A percentile compares a stretch with the other conserved stretches of the same genome.
These are phyloP conservation scores for Globisporangium splendens DNA, from an alignment of 352 stramenopile genomes.

Conservation along the genomic window DNA sequence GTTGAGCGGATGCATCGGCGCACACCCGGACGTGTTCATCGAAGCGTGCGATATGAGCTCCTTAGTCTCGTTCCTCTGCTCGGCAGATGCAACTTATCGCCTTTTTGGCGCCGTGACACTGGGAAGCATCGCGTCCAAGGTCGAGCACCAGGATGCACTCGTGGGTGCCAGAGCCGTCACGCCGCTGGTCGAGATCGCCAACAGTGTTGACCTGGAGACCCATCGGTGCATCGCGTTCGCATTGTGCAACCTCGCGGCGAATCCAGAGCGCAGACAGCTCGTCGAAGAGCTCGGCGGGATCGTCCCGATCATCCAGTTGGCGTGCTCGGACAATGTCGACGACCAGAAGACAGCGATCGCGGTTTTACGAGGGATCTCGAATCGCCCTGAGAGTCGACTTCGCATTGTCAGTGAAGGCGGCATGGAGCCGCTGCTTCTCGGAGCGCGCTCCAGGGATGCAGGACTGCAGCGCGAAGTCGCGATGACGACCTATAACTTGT, in stretches of 20 bases:
- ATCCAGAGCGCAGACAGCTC: slow-evolving; percentile 74
- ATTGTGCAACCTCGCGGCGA: slow-evolving; percentile 93
- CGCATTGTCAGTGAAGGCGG: slow-evolving; percentile 89
- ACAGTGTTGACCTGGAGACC: slow-evolving; percentile 91
- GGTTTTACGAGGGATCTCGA: slow-evolving; percentile 88
- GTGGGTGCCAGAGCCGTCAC: slow-evolving; percentile 84
- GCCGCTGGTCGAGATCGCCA: slow-evolving; percentile 92
- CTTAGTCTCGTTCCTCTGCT: slow-evolving; percentile 94
- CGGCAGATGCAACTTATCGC: slow-evolving; percentile 91
- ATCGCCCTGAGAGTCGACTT: slow-evolving; percentile 77
- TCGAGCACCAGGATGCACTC: slow-evolving; percentile 73
- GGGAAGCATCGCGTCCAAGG: slow-evolving; percentile 91
- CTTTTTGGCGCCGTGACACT: slow-evolving; percentile 95
- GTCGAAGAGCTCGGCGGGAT: slow-evolving; percentile 94
- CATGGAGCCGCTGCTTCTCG: slow-evolving; percentile 86
- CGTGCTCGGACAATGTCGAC: slow-evolving; percentile 81
- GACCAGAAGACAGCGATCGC: slow-evolving; percentile 92
- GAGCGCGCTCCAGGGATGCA: slow-evolving; percentile 60
- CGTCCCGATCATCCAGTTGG: slow-evolving; percentile 93
- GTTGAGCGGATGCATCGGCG: slow-evolving; percentile 92
- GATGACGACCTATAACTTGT: slow-evolving; percentile 90
- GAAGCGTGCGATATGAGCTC: slow-evolving; percentile 87
- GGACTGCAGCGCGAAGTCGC: slow-evolving; percentile 86
- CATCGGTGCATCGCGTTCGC: slow-evolving; percentile 95
- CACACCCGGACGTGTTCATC: slow-evolving; percentile 87